Percentiles rank a stretch among this genome's conserved stretches.
These are phyloP conservation scores for Blastobotrys robertii DNA, from an alignment of 805 yeast genomes.

Conservation along the genomic window DNA sequence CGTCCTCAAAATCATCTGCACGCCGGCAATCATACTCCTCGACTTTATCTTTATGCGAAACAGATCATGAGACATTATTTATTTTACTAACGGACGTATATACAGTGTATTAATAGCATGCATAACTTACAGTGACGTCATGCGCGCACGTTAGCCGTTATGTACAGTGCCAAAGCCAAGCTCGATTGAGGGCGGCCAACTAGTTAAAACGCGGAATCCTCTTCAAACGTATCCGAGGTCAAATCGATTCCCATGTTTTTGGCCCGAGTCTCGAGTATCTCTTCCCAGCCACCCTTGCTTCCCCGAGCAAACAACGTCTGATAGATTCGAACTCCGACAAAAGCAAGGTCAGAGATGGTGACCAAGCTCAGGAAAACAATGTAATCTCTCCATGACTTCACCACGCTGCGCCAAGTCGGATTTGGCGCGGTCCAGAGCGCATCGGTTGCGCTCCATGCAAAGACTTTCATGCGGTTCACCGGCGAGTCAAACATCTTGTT, in stretches of 20 bases:
- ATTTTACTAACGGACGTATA: background rate
- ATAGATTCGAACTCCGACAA: no score
- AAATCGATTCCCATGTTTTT: background rate
- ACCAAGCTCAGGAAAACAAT: no score
- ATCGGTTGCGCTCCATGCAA: conserved; percentile 31
- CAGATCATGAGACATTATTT: background rate
- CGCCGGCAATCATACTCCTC: conserved; percentile 15
- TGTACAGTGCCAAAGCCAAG: background rate
- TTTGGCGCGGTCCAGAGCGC: no score
- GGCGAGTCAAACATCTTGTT: conserved; percentile 62
- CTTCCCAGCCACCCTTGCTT: background rate
- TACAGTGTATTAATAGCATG: background rate
- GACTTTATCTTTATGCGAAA: conserved; percentile 1
- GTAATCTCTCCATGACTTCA: no score
- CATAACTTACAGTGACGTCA: background rate
- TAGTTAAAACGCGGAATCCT: background rate
- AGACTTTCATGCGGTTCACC: conserved; percentile 56
- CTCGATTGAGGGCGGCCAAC: no score
- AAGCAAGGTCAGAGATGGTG: no score
- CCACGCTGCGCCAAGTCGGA: no score
- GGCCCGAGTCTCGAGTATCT: background rate
- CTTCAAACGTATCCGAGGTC: background rate
- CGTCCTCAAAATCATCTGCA: conserved; percentile 14
- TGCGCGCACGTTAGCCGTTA: background rate
- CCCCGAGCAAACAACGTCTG: no score